Conservation (phyloP, 164 flowering plant genomes). For the Aristolochia contorta region DNA sequence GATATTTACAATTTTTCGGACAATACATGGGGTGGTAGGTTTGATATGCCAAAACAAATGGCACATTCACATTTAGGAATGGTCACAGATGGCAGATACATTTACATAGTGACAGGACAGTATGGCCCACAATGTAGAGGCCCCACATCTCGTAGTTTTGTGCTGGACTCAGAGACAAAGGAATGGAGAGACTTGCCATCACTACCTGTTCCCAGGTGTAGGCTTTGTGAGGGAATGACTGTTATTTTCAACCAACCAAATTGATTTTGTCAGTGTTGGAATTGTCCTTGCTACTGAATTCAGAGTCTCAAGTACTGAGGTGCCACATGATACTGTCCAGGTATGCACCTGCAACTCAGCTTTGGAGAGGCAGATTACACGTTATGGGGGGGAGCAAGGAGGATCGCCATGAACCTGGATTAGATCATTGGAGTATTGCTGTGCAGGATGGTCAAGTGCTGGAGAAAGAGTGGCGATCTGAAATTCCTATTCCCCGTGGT, state of each 20-base stretch:
- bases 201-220: constrained; percentile 83
- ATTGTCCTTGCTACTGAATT: too few species aligned
- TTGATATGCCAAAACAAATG: constrained; percentile 90
- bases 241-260: too few species aligned
- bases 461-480: constrained; percentile 70
- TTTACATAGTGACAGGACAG: constrained; percentile 82
- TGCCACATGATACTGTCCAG: constrained; percentile 22
- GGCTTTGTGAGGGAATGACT: background rate
- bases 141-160: constrained; percentile 57
- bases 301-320: background rate
- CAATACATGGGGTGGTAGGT: constrained; percentile 75
- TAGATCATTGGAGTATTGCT: constrained; percentile 93
- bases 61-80: constrained; percentile 93
- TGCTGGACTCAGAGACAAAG: constrained; percentile 65
- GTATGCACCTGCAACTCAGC: constrained; percentile 95
- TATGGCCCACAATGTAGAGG: constrained; percentile 94
- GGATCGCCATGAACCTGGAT: constrained; percentile 74
- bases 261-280: too few species aligned
- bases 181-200: constrained; percentile 59
- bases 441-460: constrained; percentile 76
- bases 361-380: constrained; percentile 98
- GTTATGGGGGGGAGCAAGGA: constrained; percentile 99
- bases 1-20: constrained; percentile 74
- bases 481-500: constrained; percentile 89
- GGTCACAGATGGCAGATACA: constrained; percentile 84